Percentiles rank a stretch among this genome's conserved stretches.
These are phyloP conservation scores for Medicago lupulina DNA, from an alignment of 306 rosid genomes.

Conservation along the genomic window DNA sequence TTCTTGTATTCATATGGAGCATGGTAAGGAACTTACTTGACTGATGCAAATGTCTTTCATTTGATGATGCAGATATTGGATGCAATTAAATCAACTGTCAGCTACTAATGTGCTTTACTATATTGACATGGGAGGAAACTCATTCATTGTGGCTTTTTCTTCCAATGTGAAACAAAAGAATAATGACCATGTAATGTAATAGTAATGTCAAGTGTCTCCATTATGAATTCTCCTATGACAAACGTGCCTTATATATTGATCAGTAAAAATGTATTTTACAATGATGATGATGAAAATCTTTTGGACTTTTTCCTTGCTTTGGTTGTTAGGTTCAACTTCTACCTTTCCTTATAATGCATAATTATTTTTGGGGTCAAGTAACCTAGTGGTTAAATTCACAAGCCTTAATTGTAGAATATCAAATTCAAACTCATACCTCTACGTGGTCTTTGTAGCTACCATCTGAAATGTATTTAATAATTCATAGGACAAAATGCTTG, in stretches of 20 bases:
- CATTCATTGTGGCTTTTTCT: background rate
- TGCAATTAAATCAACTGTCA: conserved; percentile 85
- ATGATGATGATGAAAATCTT: too few relatives aligned
- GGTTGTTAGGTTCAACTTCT: too few relatives aligned
- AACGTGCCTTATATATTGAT: background rate
- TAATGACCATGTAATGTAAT: conserved; percentile 30
- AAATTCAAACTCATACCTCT: too few relatives aligned
- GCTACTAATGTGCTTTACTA: conserved; percentile 50
- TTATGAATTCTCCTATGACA: background rate
- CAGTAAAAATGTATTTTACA: too few relatives aligned
- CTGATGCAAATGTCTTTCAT: conserved; percentile 33
- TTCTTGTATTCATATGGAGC: conserved; percentile 7
- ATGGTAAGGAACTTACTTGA: conserved; percentile 18
- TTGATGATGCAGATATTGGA: conserved; percentile 81
- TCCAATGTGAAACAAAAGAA: conserved; percentile 12
- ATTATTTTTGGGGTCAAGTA: too few relatives aligned
- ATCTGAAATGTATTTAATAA: too few relatives aligned
- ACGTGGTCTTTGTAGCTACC: too few relatives aligned
- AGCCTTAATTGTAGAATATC: too few relatives aligned
- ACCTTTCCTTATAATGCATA: too few relatives aligned
- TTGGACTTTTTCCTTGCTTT: too few relatives aligned
- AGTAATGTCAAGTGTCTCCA: conserved; percentile 2
- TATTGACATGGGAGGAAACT: background rate
- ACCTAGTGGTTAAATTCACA: too few relatives aligned
- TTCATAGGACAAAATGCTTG: too few relatives aligned